These are phyloP conservation scores for Kwoniella heveanensis DNA, from an alignment of 768 basidiomycete genomes.

Conservation along the genomic window DNA sequence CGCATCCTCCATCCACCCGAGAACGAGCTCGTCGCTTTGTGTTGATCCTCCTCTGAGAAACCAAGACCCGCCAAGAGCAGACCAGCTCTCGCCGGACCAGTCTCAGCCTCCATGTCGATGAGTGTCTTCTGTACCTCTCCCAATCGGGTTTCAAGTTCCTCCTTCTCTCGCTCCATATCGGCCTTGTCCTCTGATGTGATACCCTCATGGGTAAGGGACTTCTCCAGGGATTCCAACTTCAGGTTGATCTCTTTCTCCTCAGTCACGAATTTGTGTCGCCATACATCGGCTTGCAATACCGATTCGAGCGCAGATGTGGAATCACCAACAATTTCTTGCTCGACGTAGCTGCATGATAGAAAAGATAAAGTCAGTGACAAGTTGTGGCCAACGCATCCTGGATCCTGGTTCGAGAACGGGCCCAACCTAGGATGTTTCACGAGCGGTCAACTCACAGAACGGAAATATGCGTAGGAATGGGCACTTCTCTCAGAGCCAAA, in stretches of 20 bases:
- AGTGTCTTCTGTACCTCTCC: conserved; percentile 86
- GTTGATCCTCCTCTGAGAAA: conserved; percentile 85
- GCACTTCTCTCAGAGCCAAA: conserved; percentile 91
- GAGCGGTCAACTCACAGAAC: conserved; percentile 62
- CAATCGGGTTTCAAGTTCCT: conserved; percentile 76
- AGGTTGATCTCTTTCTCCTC: conserved; percentile 79
- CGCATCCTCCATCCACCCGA: conserved; percentile 99
- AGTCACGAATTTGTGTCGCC: conserved; percentile 86
- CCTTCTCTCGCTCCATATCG: conserved; percentile 61
- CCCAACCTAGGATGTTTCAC: too few species aligned
- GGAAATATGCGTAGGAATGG: conserved; percentile 90
- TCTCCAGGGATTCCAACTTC: conserved; percentile 71
- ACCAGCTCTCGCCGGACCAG: conserved; percentile 91
- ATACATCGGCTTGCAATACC: conserved; percentile 99
- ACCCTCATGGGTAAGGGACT: conserved; percentile 61
- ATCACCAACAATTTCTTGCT: conserved; percentile 97
- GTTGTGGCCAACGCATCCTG: too few species aligned
- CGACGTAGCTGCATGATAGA: conserved; percentile 67
- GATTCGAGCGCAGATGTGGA: conserved; percentile 89
- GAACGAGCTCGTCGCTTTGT: conserved; percentile 77
- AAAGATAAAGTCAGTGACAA: not conserved
- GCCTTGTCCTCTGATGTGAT: conserved; percentile 70
- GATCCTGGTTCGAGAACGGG: too few species aligned
- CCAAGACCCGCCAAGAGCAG: conserved; percentile 88
- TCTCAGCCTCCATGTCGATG: conserved; percentile 98